phyloP scores from a whole-genome alignment of 179 eudicot species.

The Nepenthes alata region DNA sequence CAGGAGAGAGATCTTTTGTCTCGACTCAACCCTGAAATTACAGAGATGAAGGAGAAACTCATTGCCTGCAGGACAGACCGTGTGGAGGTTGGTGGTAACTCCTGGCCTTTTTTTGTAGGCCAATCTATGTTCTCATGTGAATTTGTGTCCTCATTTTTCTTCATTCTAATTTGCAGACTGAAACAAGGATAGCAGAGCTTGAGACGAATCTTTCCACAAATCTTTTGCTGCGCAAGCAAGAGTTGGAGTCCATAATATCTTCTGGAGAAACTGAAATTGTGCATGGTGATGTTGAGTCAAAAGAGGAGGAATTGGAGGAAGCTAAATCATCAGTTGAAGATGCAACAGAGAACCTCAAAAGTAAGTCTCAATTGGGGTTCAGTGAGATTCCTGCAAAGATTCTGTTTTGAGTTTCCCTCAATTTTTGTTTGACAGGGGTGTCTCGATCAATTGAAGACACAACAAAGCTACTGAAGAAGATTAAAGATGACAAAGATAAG shows the following conservation, averaged over 20 bases:
- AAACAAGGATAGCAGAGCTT: slow-evolving; percentile 82
- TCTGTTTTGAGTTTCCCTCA: not conserved
- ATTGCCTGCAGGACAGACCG: slow-evolving; percentile 65
- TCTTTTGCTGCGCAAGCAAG: slow-evolving; percentile 71
- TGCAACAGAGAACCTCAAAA: slow-evolving; percentile 53
- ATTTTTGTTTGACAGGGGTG: slow-evolving; percentile 30
- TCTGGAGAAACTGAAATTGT: slow-evolving; percentile 50
- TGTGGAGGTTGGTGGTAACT: slow-evolving; percentile 50
- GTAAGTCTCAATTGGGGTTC: slow-evolving; percentile 23
- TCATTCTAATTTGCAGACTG: slow-evolving; percentile 33
- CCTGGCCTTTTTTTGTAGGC: not conserved
- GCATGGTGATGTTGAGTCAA: slow-evolving; percentile 50
- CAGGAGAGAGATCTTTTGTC: slow-evolving; percentile 66
- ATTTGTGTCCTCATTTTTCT: slow-evolving; percentile 2
- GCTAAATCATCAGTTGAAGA: slow-evolving; percentile 49
- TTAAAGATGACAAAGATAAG: slow-evolving; percentile 53
- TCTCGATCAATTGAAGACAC: slow-evolving; percentile 42
- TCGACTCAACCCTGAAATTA: slow-evolving; percentile 89
- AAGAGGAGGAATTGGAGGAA: slow-evolving; percentile 63
- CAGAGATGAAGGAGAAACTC: slow-evolving; percentile 73
- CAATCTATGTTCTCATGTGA: not conserved
- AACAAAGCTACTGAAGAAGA: slow-evolving; percentile 46
- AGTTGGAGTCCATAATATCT: slow-evolving; percentile 60
- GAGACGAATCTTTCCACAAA: slow-evolving; percentile 90
- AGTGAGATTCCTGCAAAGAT: not conserved